Evolutionary conservation across 768 basidiomycete genomes (phyloP).

Genomic region (Suillus hirtellus): DNA sequence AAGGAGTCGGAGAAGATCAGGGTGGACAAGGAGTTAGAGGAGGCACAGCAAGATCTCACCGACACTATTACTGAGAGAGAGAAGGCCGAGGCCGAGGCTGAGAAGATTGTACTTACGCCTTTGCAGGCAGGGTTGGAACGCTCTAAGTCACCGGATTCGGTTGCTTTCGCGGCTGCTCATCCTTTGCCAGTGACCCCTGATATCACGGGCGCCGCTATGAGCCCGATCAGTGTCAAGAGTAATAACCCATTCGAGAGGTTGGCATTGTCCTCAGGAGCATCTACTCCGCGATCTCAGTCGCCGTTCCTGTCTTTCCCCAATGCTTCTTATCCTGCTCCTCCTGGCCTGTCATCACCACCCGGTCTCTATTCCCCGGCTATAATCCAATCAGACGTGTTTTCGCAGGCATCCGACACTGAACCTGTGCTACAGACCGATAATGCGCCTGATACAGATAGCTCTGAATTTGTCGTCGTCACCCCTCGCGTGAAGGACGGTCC

Average conservation of each 20-base stretch:
- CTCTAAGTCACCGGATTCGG: constrained; percentile 45
- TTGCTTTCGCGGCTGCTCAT: constrained; percentile 65
- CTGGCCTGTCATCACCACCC: constrained; percentile 22
- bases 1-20: constrained; percentile 78
- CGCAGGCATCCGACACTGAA: constrained; percentile 25
- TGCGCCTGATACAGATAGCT: constrained; percentile 23
- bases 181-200: constrained; percentile 75
- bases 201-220: constrained; percentile 51
- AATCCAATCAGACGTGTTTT: constrained; percentile 49
- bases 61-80: constrained; percentile 55
- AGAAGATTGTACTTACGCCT: constrained; percentile 24
- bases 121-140: constrained; percentile 25
- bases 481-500: constrained; percentile 18
- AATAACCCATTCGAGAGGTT: constrained; percentile 92
- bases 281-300: constrained; percentile 52
- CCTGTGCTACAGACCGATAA: constrained; percentile 15
- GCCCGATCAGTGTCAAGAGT: constrained; percentile 57
- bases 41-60: constrained; percentile 56
- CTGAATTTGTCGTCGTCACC: constrained; percentile 23
- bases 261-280: constrained; percentile 43
- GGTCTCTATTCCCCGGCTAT: constrained; percentile 14
- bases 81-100: constrained; percentile 53
- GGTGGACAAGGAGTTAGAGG: constrained; percentile 70
- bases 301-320: constrained; percentile 57
- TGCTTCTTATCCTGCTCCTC: constrained; percentile 38